Evolutionary conservation across 192 early-diverging fungal genomes (phyloP).

Genomic region (Coemansia sp.): DNA sequence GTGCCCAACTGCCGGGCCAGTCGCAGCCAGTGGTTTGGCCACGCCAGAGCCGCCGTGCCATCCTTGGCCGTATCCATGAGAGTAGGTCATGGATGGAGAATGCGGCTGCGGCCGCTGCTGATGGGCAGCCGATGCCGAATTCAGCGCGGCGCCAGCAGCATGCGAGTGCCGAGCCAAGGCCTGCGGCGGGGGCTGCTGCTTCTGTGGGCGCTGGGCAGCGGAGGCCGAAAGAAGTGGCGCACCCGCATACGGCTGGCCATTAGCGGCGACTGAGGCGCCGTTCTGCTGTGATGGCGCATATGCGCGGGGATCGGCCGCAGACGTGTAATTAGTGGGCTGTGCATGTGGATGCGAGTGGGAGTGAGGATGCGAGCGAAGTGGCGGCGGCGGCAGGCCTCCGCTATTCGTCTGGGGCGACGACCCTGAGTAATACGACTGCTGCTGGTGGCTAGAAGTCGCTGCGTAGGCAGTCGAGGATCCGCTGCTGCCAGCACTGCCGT

Average conservation of each 20-base stretch:
- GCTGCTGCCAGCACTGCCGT: neutral
- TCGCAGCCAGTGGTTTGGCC: neutral
- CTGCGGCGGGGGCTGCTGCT: constrained; percentile 1
- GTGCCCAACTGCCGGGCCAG: neutral
- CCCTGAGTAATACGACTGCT: neutral
- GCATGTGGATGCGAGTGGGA: neutral
- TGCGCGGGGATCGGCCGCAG: constrained; percentile 22
- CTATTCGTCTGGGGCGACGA: constrained; percentile 1
- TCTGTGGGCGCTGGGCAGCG: neutral
- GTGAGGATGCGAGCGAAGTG: neutral
- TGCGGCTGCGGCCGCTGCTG: constrained; percentile 22
- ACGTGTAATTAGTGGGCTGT: constrained; percentile 13
- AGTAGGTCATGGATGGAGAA: constrained; percentile 6
- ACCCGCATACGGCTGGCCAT: neutral
- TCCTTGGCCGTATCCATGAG: constrained; percentile 1
- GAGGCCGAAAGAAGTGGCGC: neutral
- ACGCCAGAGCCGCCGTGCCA: neutral
- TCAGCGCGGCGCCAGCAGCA: no score
- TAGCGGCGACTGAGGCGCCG: neutral
- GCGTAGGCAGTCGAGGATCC: neutral
- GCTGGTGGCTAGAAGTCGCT: neutral
- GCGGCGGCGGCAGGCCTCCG: neutral
- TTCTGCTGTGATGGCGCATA: constrained; percentile 5
- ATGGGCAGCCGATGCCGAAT: neutral
- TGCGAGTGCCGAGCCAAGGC: neutral